phyloP scores from a whole-genome alignment of 2,329 filamentous ascomycete genomes.

The Penicillium sp. region DNA sequence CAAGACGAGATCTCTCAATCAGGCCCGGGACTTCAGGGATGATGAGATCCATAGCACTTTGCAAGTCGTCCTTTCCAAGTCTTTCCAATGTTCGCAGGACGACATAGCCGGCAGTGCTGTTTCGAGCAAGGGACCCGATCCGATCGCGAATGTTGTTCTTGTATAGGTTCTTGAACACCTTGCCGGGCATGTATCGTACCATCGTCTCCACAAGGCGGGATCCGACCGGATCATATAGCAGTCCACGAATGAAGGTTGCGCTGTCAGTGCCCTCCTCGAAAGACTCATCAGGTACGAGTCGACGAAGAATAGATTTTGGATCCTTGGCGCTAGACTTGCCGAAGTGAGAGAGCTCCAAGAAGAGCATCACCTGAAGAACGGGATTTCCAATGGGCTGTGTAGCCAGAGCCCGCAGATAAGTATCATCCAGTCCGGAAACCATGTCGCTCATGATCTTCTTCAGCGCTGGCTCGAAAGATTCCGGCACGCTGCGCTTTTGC shows the following conservation, averaged over 20 bases:
- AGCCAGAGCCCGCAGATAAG: conserved; percentile 80
- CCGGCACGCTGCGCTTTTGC: conserved; percentile 68
- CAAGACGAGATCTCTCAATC: conserved; percentile 75
- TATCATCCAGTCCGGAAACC: conserved; percentile 75
- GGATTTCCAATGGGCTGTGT: conserved; percentile 92
- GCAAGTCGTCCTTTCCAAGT: conserved; percentile 83
- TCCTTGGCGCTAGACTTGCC: conserved; percentile 70
- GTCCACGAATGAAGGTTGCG: conserved; percentile 79
- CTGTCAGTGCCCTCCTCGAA: conserved; percentile 75
- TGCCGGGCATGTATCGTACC: conserved; percentile 78
- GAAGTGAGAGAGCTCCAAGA: conserved; percentile 79
- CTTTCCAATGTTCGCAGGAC: conserved; percentile 82
- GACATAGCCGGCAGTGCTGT: conserved; percentile 88
- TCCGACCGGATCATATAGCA: conserved; percentile 89
- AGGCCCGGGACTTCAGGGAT: conserved; percentile 74
- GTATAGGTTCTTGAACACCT: conserved; percentile 88
- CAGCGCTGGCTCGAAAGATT: conserved; percentile 76
- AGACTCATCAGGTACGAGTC: conserved; percentile 79
- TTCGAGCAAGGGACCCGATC: conserved; percentile 80
- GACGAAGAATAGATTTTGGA: conserved; percentile 72
- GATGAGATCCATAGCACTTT: conserved; percentile 73
- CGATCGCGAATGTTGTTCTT: conserved; percentile 78
- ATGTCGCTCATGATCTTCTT: conserved; percentile 83
- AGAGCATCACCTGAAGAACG: conserved; percentile 85
- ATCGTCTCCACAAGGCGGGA: conserved; percentile 90